Percentiles rank a stretch among this genome's conserved stretches.
Conservation (phyloP, 164 flowering plant genomes). For the Nymphaea thermarum region DNA sequence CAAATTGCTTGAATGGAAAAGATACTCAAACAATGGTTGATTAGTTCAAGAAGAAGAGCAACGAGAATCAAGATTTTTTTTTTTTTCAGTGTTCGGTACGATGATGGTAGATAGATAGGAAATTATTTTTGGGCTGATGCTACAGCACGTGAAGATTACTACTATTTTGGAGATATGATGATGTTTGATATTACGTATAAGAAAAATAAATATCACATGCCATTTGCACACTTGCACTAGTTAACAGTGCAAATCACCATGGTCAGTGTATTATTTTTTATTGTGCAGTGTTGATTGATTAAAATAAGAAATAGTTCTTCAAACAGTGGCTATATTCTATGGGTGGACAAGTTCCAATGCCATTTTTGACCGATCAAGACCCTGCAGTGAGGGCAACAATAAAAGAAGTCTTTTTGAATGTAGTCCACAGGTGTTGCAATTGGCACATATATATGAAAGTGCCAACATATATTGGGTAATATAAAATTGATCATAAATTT, state of each 20-base stretch:
- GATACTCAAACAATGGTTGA: conserved; percentile 1
- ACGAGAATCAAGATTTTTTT: not conserved
- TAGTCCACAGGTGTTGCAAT: conserved; percentile 2
- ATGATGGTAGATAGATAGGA: conserved; percentile 1
- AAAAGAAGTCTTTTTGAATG: conserved; percentile 2
- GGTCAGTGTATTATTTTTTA: conserved; percentile 3
- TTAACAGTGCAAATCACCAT: conserved; percentile 8
- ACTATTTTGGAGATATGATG: conserved; percentile 5
- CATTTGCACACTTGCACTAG: conserved; percentile 7
- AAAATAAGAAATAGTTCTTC: conserved; percentile 5
- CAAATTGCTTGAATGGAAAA: not conserved
- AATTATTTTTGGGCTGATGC: conserved; percentile 8
- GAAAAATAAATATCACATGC: conserved; percentile 2
- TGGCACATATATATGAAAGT: conserved; percentile 3
- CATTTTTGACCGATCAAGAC: conserved; percentile 8
- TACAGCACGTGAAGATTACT: not conserved
- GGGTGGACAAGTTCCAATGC: conserved; percentile 4
- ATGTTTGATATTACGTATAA: conserved; percentile 2
- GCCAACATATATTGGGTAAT: not conserved
- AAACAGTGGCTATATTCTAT: conserved; percentile 5
- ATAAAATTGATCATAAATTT: not conserved
- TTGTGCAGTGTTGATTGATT: conserved; percentile 3
- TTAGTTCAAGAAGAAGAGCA: conserved; percentile 3
- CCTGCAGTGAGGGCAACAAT: conserved; percentile 1
- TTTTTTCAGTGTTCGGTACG: conserved; percentile 1